Conservation (phyloP, 179 eudicot species). For the Spergularia azorica region DNA sequence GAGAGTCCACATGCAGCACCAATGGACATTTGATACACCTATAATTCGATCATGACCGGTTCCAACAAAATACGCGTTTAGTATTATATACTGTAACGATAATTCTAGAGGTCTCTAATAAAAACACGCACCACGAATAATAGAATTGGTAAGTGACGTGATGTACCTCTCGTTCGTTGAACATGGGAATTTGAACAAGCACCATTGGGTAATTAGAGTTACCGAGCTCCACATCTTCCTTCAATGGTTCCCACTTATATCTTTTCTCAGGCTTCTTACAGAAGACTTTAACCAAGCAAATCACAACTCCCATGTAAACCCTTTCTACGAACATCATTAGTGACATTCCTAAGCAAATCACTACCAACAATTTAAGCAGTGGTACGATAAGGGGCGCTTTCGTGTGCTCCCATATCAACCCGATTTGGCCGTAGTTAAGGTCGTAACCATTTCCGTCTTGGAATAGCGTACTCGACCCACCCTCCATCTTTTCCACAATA, state of each 20-base stretch:
- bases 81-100: too few relatives aligned
- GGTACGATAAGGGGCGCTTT: constrained; percentile 65
- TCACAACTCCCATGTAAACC: constrained; percentile 71
- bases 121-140: too few relatives aligned
- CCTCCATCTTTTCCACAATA: neutral
- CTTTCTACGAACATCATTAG: constrained; percentile 66
- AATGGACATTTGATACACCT: constrained; percentile 86
- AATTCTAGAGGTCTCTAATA: too few relatives aligned
- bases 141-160: too few relatives aligned
- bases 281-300: constrained; percentile 44
- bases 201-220: constrained; percentile 70
- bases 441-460: constrained; percentile 17
- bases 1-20: constrained; percentile 93
- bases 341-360: constrained; percentile 63
- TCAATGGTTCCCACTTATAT: constrained; percentile 72
- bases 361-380: constrained; percentile 42
- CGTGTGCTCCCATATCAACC: constrained; percentile 52
- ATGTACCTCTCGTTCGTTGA: constrained; percentile 81
- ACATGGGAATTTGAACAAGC: constrained; percentile 89
- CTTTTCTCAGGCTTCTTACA: constrained; percentile 56
- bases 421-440: constrained; percentile 32
- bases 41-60: neutral
- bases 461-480: neutral
- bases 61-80: too few relatives aligned
- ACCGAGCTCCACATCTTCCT: constrained; percentile 76